Evolutionary conservation across 2,329 filamentous ascomycete species (phyloP).

Genomic region (Xylariaceae sp.): DNA sequence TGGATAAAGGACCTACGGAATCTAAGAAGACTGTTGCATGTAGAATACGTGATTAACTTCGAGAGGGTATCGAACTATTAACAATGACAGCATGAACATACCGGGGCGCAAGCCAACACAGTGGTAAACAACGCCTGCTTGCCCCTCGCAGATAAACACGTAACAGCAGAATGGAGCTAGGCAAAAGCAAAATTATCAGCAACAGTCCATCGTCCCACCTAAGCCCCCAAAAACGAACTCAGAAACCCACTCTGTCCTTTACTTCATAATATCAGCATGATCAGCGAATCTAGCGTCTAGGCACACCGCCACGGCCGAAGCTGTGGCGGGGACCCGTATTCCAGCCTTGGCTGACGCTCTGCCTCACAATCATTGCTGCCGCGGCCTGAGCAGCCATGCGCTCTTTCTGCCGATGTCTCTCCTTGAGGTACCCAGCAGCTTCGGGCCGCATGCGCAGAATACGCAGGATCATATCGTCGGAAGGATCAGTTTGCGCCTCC

Average conservation of each 20-base stretch:
- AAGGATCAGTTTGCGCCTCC: slow-evolving; percentile 93
- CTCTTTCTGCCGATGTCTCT: slow-evolving; percentile 90
- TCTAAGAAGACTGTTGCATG: too few species aligned
- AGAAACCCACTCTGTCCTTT: slow-evolving; percentile 17
- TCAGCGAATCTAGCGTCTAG: slow-evolving; percentile 39
- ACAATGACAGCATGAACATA: too few species aligned
- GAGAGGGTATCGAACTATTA: too few species aligned
- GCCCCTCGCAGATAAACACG: too few species aligned
- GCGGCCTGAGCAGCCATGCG: slow-evolving; percentile 84
- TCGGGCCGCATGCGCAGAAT: slow-evolving; percentile 95
- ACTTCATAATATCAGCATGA: slow-evolving; percentile 2
- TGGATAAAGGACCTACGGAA: too few species aligned
- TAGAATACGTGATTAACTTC: too few species aligned
- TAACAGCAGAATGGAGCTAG: too few species aligned
- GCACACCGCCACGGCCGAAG: slow-evolving; percentile 39
- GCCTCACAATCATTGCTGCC: slow-evolving; percentile 89
- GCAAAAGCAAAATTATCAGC: too few species aligned
- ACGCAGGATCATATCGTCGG: slow-evolving; percentile 94
- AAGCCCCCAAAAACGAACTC: slow-evolving; percentile 20
- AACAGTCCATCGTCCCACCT: not conserved
- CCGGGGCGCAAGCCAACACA: too few species aligned
- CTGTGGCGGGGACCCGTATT: slow-evolving; percentile 39
- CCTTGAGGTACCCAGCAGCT: slow-evolving; percentile 80
- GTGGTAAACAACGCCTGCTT: too few species aligned
- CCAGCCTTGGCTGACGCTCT: slow-evolving; percentile 68